phyloP scores from a whole-genome alignment of 1,139 yeast species.

The Nematodospora anomalae region DNA sequence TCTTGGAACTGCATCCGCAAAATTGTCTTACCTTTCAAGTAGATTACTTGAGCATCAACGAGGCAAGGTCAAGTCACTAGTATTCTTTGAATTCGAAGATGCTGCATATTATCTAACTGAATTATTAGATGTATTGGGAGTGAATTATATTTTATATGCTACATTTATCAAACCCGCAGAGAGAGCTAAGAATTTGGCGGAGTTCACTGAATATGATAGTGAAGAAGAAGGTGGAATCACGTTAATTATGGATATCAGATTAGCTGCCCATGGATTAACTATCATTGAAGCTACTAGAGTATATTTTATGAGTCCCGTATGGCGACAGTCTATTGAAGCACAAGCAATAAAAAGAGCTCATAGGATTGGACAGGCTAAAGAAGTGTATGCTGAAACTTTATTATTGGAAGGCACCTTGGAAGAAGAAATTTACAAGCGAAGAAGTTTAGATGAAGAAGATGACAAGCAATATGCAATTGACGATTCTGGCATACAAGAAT shows the following conservation, averaged over 20 bases:
- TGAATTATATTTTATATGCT: constrained; percentile 62
- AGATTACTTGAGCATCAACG: constrained; percentile 53
- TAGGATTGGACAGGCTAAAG: constrained; percentile 15
- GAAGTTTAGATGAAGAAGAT: constrained; percentile 23
- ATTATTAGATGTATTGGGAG: constrained; percentile 58
- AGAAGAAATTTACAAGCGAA: constrained; percentile 58
- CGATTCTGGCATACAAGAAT: constrained; percentile 59
- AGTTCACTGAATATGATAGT: constrained; percentile 44
- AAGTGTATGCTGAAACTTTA: constrained; percentile 59
- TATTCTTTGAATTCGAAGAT: constrained; percentile 71
- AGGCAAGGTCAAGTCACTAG: constrained; percentile 51
- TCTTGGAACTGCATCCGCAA: constrained; percentile 60
- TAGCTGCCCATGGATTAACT: constrained; percentile 72
- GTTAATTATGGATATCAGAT: constrained; percentile 63
- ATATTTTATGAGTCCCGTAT: constrained; percentile 67
- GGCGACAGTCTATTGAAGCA: constrained; percentile 65
- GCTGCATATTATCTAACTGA: constrained; percentile 69
- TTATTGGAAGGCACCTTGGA: constrained; percentile 62
- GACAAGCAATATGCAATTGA: constrained; percentile 45
- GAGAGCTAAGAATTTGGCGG: constrained; percentile 53
- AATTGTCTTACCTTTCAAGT: constrained; percentile 58
- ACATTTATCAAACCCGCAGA: constrained; percentile 52
- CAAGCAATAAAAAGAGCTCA: constrained; percentile 16
- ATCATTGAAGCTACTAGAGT: constrained; percentile 68
- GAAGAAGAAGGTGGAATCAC: constrained; percentile 46